These are phyloP conservation scores for Plasmodium vivax DNA, from an alignment of 169 alveolate genomes.

Conservation along the genomic window DNA sequence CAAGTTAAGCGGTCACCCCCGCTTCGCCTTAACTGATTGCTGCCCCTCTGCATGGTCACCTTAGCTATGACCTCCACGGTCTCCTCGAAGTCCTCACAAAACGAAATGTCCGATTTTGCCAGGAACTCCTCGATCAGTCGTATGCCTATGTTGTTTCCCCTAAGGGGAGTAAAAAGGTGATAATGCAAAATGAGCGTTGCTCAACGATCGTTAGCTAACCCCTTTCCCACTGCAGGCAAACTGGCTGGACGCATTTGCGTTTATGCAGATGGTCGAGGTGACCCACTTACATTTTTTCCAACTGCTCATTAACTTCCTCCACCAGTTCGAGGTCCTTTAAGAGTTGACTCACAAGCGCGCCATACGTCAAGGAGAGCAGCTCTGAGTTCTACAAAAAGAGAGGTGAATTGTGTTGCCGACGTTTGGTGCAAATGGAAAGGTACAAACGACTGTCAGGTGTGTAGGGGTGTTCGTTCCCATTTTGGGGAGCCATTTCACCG, in stretches of 20 bases:
- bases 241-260: neutral
- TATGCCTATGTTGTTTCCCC: slow-evolving; percentile 84
- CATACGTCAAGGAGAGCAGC: slow-evolving; percentile 91
- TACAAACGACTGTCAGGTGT: neutral
- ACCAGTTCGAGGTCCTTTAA: slow-evolving; percentile 91
- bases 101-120: slow-evolving; percentile 83
- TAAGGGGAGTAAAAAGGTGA: neutral
- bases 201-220: neutral
- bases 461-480: neutral
- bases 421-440: neutral
- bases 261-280: neutral
- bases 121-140: slow-evolving; percentile 82
- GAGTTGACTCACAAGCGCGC: slow-evolving; percentile 91
- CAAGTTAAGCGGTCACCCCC: neutral
- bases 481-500: neutral
- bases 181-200: neutral
- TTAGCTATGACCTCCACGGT: slow-evolving; percentile 87
- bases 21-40: neutral
- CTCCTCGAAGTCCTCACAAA: slow-evolving; percentile 82
- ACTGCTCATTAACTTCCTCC: slow-evolving; percentile 92
- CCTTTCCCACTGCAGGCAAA: neutral
- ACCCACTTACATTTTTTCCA: slow-evolving; percentile 80
- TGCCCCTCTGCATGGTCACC: slow-evolving; percentile 41
- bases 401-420: neutral
- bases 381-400: slow-evolving; percentile 86